phyloP scores from a whole-genome alignment of 768 basidiomycete genomes.

The Suillus discolor region DNA sequence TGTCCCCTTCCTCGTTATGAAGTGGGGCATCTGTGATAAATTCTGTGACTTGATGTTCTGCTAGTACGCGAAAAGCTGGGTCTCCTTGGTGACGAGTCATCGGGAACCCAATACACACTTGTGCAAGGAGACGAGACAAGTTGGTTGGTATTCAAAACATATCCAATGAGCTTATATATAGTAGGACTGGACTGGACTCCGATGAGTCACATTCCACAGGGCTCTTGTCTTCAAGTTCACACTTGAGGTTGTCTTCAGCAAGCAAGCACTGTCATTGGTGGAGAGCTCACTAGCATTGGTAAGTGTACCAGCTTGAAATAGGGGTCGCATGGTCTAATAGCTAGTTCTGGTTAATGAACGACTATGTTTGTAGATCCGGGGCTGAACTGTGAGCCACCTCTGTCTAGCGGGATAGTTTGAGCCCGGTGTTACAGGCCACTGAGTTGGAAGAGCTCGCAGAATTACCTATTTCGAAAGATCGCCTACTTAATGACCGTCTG shows the following conservation, averaged over 20 bases:
- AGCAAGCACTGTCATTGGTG: not conserved
- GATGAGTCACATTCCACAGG: not conserved
- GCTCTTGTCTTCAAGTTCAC: not conserved
- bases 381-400: constrained; percentile 5
- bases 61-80: not conserved
- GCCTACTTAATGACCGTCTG: not conserved
- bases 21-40: not conserved
- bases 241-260: not conserved
- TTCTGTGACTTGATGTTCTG: not conserved
- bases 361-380: constrained; percentile 1
- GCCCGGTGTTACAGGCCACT: not conserved
- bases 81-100: constrained; percentile 1
- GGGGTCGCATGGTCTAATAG: not conserved
- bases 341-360: not conserved
- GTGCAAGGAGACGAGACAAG: not conserved
- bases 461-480: not conserved
- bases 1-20: no score
- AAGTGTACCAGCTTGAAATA: not conserved
- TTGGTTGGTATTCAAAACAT: not conserved
- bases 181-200: not conserved
- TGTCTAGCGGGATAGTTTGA: not conserved
- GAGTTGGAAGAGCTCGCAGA: not conserved
- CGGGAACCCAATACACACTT: no score
- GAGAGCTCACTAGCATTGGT: not conserved
- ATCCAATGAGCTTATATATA: not conserved